These are phyloP conservation scores for Xylaria arbuscula DNA, from an alignment of 2,329 filamentous ascomycete genomes.

Conservation along the genomic window DNA sequence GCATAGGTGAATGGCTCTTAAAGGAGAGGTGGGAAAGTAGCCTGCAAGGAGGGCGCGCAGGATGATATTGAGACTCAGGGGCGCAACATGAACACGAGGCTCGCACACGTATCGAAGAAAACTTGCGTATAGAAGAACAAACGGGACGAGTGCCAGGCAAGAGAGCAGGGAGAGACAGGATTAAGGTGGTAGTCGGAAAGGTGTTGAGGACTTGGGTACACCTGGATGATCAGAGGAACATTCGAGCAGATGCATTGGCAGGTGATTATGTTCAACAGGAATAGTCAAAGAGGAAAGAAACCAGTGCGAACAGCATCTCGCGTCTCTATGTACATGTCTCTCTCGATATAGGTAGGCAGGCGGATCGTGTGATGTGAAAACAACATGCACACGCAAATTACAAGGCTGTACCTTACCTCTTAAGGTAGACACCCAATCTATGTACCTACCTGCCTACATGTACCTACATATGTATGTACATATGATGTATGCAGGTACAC, in stretches of 20 bases:
- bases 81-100: constrained; percentile 15
- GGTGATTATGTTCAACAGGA: constrained; percentile 4
- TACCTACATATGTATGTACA: too few relatives aligned
- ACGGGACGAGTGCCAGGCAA: neutral
- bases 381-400: neutral
- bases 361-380: neutral
- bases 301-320: neutral
- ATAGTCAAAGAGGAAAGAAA: constrained; percentile 10
- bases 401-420: constrained; percentile 1
- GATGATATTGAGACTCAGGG: constrained; percentile 21
- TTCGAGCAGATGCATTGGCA: neutral
- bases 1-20: neutral
- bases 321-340: neutral
- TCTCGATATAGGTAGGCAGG: neutral
- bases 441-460: neutral
- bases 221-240: neutral
- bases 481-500: too few relatives aligned
- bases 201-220: neutral
- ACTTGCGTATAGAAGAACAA: constrained; percentile 1
- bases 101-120: neutral
- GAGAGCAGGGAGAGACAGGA: neutral
- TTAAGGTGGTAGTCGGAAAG: constrained; percentile 2
- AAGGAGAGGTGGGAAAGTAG: neutral
- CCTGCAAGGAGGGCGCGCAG: constrained; percentile 17
- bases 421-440: neutral